phyloP scores from a whole-genome alignment of 1,284 basidiomycete genomes.

The Sporisorium scitamineum region DNA sequence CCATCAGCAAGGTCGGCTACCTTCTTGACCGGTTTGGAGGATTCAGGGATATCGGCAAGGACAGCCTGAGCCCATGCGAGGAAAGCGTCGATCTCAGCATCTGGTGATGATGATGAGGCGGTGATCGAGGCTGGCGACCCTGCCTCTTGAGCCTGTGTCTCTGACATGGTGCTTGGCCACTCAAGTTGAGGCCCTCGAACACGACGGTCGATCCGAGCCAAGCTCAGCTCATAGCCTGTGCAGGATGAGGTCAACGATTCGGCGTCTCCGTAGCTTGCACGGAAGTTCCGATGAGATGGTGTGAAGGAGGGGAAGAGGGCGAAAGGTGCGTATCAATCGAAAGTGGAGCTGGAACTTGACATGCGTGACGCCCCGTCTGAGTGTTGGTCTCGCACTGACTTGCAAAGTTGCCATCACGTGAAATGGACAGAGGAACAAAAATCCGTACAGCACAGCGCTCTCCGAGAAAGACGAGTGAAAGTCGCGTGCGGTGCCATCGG shows the following conservation, averaged over 20 bases:
- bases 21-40: slow-evolving; percentile 14
- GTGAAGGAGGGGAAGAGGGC: background rate
- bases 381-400: background rate
- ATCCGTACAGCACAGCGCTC: background rate
- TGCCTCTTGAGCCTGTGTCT: background rate
- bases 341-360: slow-evolving; percentile 1
- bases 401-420: background rate
- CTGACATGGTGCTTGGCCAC: slow-evolving; percentile 19
- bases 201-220: background rate
- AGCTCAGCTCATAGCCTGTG: background rate
- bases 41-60: slow-evolving; percentile 20
- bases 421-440: background rate
- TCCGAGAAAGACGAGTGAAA: background rate
- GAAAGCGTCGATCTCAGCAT: slow-evolving; percentile 48
- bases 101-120: slow-evolving; percentile 8
- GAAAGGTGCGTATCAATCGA: background rate
- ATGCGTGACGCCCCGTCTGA: background rate
- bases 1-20: slow-evolving; percentile 57
- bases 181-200: background rate
- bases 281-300: background rate
- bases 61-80: slow-evolving; percentile 53
- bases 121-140: slow-evolving; percentile 11
- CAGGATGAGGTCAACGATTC: background rate
- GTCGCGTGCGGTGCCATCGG: slow-evolving; percentile 21
- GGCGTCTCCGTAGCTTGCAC: background rate